phyloP scores from a whole-genome alignment of 768 basidiomycete species.

The Lactarius vividus region DNA sequence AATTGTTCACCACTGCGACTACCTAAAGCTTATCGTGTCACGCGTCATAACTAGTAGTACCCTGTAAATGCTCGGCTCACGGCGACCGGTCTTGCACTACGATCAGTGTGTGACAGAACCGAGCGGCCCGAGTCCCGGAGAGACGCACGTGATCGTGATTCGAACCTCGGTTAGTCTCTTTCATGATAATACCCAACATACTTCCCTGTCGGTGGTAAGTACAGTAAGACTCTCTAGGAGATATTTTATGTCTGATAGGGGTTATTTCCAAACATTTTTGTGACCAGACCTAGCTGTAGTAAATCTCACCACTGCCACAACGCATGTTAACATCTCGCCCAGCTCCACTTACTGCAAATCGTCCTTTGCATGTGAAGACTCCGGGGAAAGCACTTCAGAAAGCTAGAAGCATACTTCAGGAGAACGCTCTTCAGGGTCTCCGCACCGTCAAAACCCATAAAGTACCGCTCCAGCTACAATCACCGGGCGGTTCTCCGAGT shows the following conservation, averaged over 20 bases:
- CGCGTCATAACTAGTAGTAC: no score
- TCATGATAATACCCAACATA: no score
- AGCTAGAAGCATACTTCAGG: conserved; percentile 41
- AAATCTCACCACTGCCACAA: not conserved
- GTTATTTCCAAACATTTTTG: not conserved
- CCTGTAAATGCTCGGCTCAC: no score
- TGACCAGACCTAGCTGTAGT: not conserved
- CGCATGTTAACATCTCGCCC: conserved; percentile 29
- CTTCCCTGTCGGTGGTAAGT: no score
- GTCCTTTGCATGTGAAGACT: conserved; percentile 43
- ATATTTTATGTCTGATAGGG: not conserved
- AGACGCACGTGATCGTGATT: conserved; percentile 10
- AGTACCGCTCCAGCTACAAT: conserved; percentile 31
- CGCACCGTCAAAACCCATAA: conserved; percentile 45
- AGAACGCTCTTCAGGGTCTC: conserved; percentile 47
- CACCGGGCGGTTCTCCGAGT: conserved; percentile 38
- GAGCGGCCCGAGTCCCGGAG: no score
- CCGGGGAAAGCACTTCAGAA: conserved; percentile 49
- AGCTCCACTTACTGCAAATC: conserved; percentile 33
- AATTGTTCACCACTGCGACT: no score
- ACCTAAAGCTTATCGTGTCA: no score
- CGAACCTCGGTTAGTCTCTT: no score
- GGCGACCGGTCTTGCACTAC: no score
- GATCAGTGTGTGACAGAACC: no score
- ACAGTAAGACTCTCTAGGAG: not conserved